Evolutionary conservation across 768 basidiomycete genomes (phyloP).

Genomic region (Hypholoma sublateritium): DNA sequence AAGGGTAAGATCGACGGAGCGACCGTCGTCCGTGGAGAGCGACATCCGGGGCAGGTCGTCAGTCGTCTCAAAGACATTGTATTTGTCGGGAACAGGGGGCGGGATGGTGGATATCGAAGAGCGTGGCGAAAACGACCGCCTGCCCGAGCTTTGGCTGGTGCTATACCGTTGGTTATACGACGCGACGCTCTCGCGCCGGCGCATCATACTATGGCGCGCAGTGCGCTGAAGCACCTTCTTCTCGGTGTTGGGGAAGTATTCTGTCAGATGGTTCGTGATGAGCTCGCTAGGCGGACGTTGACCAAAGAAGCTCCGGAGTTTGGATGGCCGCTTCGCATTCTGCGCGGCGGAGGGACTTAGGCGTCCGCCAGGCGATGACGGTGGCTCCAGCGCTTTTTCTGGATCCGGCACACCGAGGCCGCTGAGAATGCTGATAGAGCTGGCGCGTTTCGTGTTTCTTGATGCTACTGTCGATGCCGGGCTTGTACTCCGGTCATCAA

Average conservation of each 20-base stretch:
- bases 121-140: slow-evolving; percentile 43
- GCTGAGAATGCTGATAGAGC: slow-evolving; percentile 91
- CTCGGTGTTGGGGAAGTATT: slow-evolving; percentile 94
- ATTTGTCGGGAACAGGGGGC: slow-evolving; percentile 40
- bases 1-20: slow-evolving; percentile 58
- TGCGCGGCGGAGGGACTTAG: slow-evolving; percentile 34
- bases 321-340: slow-evolving; percentile 56
- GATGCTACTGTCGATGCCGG: slow-evolving; percentile 25
- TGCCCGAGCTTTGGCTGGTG: slow-evolving; percentile 53
- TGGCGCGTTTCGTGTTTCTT: slow-evolving; percentile 77
- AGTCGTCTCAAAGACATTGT: slow-evolving; percentile 8
- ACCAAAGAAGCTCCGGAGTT: slow-evolving; percentile 94
- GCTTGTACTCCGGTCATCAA: slow-evolving; percentile 41
- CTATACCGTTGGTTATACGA: slow-evolving; percentile 61
- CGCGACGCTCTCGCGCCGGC: slow-evolving; percentile 52
- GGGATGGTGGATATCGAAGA: slow-evolving; percentile 49
- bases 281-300: slow-evolving; percentile 97
- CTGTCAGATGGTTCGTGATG: slow-evolving; percentile 90
- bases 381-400: slow-evolving; percentile 63
- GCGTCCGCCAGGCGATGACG: slow-evolving; percentile 45
- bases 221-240: slow-evolving; percentile 89
- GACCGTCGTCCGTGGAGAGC: slow-evolving; percentile 72
- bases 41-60: slow-evolving; percentile 73
- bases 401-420: slow-evolving; percentile 88
- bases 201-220: slow-evolving; percentile 86